Evolutionary conservation across 805 yeast genomes (phyloP), one percentile per base, ranked within the genome.

Genomic region (Ogataea saltuana): DNA sequence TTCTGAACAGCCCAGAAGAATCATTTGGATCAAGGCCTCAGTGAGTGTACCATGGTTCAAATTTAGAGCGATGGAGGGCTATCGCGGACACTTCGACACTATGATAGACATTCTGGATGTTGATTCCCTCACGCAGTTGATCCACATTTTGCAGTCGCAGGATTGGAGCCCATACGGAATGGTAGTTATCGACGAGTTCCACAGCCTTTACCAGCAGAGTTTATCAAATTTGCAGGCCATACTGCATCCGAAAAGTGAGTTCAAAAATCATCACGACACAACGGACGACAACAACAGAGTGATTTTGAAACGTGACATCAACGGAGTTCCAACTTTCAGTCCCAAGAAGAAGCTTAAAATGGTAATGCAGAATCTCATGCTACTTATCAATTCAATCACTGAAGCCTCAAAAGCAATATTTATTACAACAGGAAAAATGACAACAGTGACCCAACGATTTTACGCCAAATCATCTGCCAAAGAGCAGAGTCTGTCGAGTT

Each of bases 401-500:
- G 43, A 48, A 9, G 23, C 27, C 12, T 33, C 51, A n/a, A 25
- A 47, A 7, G 33, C 46, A 4, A 37, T 55, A 4, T 25, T 59
- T 12, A 40, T 63, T n/a, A 60, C 66, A 3, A 49, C 58, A 1
- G 67, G 67, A 1, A 51, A 53, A 19, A 54, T 62, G 61, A 56
- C 51, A 3, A 52, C 50, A 15, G 47, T 54, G 16, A 55, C 45
- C 15, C 66, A 63, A 40, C 47, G 53, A 20, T 54, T 60, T 30
- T 49, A 46, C 33, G 32, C 50, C n/a, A 44, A 39, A 20, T 4
- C 15, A 15, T 12, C 26, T n/a, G 17, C 33, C 13, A 16, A 33
- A 18, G 31, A 39, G 25, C 30, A 12, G 18, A 21, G 16, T 9
- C 16, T 32, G 7, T 21, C 32, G 16, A 31, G 30, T 10, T 39